A percentile compares a stretch with the other conserved stretches of the same genome.
These are phyloP conservation scores for Calendula officinalis DNA, from an alignment of 129 eudicot genomes.

Conservation along the genomic window DNA sequence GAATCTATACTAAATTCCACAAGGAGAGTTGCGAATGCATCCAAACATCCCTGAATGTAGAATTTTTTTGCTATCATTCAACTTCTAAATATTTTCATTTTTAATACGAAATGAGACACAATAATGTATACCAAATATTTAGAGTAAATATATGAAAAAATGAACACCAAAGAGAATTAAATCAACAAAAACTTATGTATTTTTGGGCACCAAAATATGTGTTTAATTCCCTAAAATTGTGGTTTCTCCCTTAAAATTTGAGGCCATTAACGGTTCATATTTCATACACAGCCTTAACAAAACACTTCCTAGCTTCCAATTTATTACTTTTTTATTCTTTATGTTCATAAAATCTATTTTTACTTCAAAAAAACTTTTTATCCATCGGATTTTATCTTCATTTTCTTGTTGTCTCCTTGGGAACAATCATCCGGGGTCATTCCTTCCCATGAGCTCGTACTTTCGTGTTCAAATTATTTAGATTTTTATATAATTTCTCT, in stretches of 20 bases:
- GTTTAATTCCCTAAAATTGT: slow-evolving; percentile 17
- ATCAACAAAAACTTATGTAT: background rate
- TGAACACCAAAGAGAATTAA: background rate
- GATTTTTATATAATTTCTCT: background rate
- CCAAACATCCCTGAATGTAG: no score
- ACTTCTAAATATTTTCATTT: no score
- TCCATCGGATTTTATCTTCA: slow-evolving; percentile 10
- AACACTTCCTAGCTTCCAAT: slow-evolving; percentile 30
- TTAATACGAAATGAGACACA: background rate
- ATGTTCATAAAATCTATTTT: slow-evolving; percentile 16
- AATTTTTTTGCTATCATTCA: no score
- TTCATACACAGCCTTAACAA: slow-evolving; percentile 26
- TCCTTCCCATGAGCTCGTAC: slow-evolving; percentile 18
- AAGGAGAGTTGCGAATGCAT: no score
- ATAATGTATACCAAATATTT: background rate
- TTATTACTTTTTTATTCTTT: slow-evolving; percentile 15
- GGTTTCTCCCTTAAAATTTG: slow-evolving; percentile 19
- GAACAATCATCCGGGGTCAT: slow-evolving; percentile 14
- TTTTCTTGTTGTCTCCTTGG: background rate
- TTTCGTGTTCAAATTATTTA: background rate
- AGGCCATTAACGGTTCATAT: slow-evolving; percentile 30
- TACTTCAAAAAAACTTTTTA: slow-evolving; percentile 15
- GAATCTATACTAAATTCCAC: no score
- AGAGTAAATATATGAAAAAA: background rate
- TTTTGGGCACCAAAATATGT: slow-evolving; percentile 15